Conservation (phyloP, 352 stramenopile species). For the Pythium dissotocum region DNA sequence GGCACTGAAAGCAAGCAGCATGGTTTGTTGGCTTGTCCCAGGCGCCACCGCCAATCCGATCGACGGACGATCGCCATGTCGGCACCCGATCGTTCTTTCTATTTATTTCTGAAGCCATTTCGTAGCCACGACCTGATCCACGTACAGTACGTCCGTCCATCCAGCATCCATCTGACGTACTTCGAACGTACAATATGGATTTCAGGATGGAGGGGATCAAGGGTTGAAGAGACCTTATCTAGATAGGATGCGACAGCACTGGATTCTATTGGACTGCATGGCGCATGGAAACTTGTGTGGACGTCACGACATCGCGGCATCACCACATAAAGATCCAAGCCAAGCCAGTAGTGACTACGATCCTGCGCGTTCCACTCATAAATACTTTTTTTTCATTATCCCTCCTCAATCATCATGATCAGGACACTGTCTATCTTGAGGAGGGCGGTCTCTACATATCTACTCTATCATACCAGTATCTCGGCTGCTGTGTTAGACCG, state of each 20-base stretch:
- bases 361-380: neutral
- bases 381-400: neutral
- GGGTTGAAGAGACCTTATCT: too few relatives aligned
- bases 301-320: neutral
- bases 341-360: neutral
- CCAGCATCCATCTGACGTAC: neutral
- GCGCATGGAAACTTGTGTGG: neutral
- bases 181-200: neutral
- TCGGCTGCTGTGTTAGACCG: slow-evolving; percentile 32
- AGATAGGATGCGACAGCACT: neutral
- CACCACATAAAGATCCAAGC: neutral
- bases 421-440: neutral
- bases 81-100: neutral
- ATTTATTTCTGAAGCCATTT: slow-evolving; percentile 6
- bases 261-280: neutral
- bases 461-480: neutral
- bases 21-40: neutral
- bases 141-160: neutral
- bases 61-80: neutral
- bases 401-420: neutral
- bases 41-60: neutral
- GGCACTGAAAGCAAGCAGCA: neutral
- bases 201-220: too few relatives aligned
- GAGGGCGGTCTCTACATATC: neutral
- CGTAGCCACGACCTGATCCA: neutral